Conservation (phyloP, 352 stramenopile species). For the Achlya hypogyna region DNA sequence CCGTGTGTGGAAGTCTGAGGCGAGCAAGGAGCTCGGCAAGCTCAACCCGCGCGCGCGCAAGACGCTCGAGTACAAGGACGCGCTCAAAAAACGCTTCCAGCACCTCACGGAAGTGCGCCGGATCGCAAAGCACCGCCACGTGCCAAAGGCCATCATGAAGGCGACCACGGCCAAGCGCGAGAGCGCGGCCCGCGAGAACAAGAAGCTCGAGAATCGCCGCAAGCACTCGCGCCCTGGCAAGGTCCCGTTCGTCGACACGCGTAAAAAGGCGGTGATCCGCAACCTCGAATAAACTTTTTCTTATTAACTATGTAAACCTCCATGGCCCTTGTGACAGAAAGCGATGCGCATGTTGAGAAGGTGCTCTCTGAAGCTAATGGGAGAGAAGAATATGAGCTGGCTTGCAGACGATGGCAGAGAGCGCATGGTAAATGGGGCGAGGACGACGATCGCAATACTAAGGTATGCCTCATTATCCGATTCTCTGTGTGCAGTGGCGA, state of each 20-base stretch:
- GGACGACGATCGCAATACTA: neutral
- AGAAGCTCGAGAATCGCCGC: conserved; percentile 80
- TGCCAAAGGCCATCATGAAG: conserved; percentile 98
- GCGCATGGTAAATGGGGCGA: neutral
- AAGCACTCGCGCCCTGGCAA: conserved; percentile 68
- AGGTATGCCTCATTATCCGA: neutral
- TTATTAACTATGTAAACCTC: neutral
- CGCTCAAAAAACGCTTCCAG: conserved; percentile 93
- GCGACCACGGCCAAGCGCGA: conserved; percentile 84
- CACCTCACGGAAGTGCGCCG: conserved; percentile 93
- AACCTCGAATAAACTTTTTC: conserved; percentile 61
- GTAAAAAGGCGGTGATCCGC: conserved; percentile 63
- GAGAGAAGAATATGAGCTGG: too few relatives aligned
- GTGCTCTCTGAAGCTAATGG: too few relatives aligned
- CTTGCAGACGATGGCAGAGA: too few relatives aligned
- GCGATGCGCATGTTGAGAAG: too few relatives aligned
- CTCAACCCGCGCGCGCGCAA: conserved; percentile 66
- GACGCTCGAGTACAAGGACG: conserved; percentile 95
- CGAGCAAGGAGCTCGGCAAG: conserved; percentile 91
- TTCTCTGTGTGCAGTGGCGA: neutral
- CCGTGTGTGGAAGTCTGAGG: conserved; percentile 97
- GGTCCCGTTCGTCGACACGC: conserved; percentile 61
- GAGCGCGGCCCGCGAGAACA: conserved; percentile 60
- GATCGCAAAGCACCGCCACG: conserved; percentile 88
- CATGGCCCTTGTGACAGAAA: too few relatives aligned